A percentile compares a stretch with the other conserved stretches of the same genome.
These are phyloP conservation scores for Penicillium bialowiezense DNA, from an alignment of 495 filamentous ascomycete genomes.

Conservation along the genomic window DNA sequence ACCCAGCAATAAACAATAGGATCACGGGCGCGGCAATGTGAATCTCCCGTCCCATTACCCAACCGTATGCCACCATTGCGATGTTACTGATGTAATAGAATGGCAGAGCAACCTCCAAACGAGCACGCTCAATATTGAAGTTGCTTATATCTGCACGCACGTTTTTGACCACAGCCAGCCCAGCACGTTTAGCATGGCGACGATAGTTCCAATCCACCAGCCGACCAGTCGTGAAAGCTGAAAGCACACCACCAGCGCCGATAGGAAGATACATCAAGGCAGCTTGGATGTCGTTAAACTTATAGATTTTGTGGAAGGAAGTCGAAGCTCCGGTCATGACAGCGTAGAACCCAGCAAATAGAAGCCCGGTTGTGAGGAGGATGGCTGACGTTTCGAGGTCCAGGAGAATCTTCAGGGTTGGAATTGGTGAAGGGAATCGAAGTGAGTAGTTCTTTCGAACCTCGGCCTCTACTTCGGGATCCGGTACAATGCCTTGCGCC, in stretches of 20 bases:
- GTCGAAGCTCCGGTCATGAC: constrained; percentile 49
- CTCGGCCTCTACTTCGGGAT: constrained; percentile 13
- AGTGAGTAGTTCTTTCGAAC: constrained; percentile 44
- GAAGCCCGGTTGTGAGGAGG: constrained; percentile 52
- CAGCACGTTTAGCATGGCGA: constrained; percentile 30
- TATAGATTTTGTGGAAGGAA: constrained; percentile 55
- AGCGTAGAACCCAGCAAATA: constrained; percentile 56
- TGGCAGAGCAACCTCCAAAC: constrained; percentile 36
- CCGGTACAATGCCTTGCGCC: constrained; percentile 5
- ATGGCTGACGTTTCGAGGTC: constrained; percentile 62
- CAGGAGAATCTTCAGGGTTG: constrained; percentile 54
- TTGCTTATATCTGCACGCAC: constrained; percentile 38
- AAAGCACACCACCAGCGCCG: constrained; percentile 35
- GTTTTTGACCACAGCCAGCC: constrained; percentile 34
- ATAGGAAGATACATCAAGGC: constrained; percentile 46
- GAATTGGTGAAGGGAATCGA: constrained; percentile 63
- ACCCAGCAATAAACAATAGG: constrained; percentile 32
- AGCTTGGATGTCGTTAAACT: constrained; percentile 39
- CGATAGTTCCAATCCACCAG: constrained; percentile 47
- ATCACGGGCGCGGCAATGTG: constrained; percentile 34
- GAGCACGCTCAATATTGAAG: constrained; percentile 44
- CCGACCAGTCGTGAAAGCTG: constrained; percentile 32
- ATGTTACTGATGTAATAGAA: constrained; percentile 28
- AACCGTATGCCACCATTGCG: constrained; percentile 46
- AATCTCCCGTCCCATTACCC: constrained; percentile 38